Evolutionary conservation across 2,329 filamentous ascomycete genomes (phyloP).

Genomic region (Fusarium agapanthi): DNA sequence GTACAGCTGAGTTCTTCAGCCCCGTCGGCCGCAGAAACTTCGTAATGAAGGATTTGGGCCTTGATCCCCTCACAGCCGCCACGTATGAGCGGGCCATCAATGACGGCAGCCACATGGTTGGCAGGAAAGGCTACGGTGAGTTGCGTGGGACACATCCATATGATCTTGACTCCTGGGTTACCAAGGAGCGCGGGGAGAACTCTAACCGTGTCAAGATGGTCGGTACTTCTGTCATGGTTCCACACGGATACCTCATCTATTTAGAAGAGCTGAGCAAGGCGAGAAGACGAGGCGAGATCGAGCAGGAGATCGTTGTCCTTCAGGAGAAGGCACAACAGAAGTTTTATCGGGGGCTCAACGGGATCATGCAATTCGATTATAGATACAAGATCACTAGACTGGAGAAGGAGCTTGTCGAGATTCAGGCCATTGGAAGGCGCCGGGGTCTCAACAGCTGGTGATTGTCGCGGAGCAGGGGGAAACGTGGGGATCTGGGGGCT

Average conservation of each 20-base stretch:
- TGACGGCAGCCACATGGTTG: fast-evolving
- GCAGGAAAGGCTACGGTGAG: background rate
- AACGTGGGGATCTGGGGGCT: background rate
- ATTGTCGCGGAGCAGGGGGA: background rate
- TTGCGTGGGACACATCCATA: fast-evolving
- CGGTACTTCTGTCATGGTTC: background rate
- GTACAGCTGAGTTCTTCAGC: fast-evolving
- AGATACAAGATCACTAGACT: background rate
- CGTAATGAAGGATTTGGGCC: no score
- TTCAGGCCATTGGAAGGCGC: background rate
- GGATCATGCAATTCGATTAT: fast-evolving
- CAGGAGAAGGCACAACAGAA: background rate
- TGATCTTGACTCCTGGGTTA: background rate
- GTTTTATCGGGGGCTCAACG: fast-evolving
- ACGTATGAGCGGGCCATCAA: background rate
- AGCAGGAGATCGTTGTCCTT: fast-evolving
- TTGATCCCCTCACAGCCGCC: fast-evolving
- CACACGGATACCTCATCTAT: fast-evolving
- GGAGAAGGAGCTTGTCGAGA: background rate
- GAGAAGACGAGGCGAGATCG: background rate
- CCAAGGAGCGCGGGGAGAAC: background rate
- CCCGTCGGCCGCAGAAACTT: background rate
- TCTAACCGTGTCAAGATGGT: fast-evolving
- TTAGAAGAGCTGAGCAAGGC: background rate
- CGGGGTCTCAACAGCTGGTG: background rate